Evolutionary conservation across 345 rosid species (phyloP).

Genomic region (Hypericum androsaemum): DNA sequence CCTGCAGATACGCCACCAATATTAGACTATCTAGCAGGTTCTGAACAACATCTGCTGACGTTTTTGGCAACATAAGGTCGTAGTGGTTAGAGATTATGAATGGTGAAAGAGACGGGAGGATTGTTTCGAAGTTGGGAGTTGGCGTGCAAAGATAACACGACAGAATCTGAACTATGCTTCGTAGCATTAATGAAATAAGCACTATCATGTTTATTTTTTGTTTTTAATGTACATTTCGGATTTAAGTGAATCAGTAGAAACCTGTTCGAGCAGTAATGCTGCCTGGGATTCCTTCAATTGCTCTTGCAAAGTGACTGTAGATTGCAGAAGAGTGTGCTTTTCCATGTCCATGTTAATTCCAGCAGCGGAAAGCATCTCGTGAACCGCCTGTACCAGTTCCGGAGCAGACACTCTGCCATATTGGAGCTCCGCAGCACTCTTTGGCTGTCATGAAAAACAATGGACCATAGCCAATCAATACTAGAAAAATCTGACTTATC

Average conservation of each 20-base stretch:
- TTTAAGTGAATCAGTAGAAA: slow-evolving; percentile 11
- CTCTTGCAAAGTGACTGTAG: slow-evolving; percentile 65
- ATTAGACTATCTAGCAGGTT: too few species aligned
- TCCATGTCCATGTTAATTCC: slow-evolving; percentile 74
- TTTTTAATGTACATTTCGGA: too few species aligned
- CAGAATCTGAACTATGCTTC: too few species aligned
- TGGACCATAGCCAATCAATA: background rate
- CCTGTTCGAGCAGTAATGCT: slow-evolving; percentile 79
- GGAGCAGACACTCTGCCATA: slow-evolving; percentile 73
- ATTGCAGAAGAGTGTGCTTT: slow-evolving; percentile 67
- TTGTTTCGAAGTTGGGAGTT: background rate
- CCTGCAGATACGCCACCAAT: slow-evolving; percentile 29
- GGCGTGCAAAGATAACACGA: too few species aligned
- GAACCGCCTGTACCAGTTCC: slow-evolving; percentile 80
- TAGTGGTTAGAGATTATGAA: background rate
- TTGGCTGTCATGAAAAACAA: slow-evolving; percentile 16
- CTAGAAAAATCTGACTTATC: too few species aligned
- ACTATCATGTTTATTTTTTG: too few species aligned
- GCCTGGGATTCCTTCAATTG: slow-evolving; percentile 69
- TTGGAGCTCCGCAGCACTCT: slow-evolving; percentile 46
- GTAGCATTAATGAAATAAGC: too few species aligned
- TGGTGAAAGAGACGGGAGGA: background rate
- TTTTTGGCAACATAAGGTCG: too few species aligned
- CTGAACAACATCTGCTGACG: too few species aligned
- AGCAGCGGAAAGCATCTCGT: slow-evolving; percentile 91